Conservation (phyloP, 371 early-diverging fungal species). For the Syncephalastrum sp. region DNA sequence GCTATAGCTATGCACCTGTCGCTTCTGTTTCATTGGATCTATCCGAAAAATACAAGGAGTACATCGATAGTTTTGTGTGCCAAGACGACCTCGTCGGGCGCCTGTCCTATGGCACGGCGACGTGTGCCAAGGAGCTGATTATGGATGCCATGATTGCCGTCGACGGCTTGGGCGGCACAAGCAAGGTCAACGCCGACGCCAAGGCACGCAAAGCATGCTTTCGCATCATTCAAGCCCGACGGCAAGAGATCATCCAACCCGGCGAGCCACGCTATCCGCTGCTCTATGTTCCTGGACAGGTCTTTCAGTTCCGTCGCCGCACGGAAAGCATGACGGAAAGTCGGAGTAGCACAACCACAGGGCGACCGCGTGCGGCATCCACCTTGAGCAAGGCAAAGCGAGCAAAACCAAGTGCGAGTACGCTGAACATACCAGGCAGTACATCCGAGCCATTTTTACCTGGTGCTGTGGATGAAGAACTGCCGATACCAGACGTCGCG, state of each 20-base stretch:
- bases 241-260: slow-evolving; percentile 41
- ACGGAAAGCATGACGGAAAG: background rate
- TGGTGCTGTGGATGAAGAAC: too few relatives aligned
- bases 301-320: slow-evolving; percentile 41
- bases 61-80: slow-evolving; percentile 75
- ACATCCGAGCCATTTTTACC: slow-evolving; percentile 24
- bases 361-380: slow-evolving; percentile 1
- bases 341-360: background rate
- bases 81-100: slow-evolving; percentile 78
- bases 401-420: background rate
- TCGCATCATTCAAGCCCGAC: slow-evolving; percentile 39
- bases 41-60: slow-evolving; percentile 60
- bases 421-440: slow-evolving; percentile 6
- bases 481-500: background rate
- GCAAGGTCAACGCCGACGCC: slow-evolving; percentile 35
- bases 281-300: slow-evolving; percentile 44
- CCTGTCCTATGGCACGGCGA: slow-evolving; percentile 73
- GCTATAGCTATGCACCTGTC: slow-evolving; percentile 53
- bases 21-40: slow-evolving; percentile 71
- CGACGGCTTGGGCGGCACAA: slow-evolving; percentile 44
- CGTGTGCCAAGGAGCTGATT: slow-evolving; percentile 45
- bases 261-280: slow-evolving; percentile 45
- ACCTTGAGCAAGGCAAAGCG: slow-evolving; percentile 1
- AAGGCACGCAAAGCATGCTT: slow-evolving; percentile 36
- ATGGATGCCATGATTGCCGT: slow-evolving; percentile 47